Conservation (phyloP, 768 basidiomycete species). For the Saitozyma podzolica region DNA sequence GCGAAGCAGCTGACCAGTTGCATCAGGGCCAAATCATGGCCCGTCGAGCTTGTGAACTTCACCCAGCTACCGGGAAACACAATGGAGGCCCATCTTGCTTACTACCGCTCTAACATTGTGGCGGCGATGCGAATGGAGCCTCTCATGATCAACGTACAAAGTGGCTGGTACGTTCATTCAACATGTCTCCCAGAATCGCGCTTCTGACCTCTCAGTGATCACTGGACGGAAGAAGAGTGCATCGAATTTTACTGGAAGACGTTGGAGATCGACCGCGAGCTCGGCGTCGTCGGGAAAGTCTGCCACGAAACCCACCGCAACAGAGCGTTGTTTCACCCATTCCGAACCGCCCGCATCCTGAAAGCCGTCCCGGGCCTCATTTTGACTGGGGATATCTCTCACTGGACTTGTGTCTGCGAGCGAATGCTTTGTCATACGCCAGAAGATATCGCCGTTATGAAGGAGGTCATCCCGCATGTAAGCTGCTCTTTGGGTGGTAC, state of each 20-base stretch:
- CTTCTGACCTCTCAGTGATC: neutral
- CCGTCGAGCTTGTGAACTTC: too few species aligned
- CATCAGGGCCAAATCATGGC: too few species aligned
- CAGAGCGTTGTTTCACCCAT: constrained; percentile 5
- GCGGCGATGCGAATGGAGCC: neutral
- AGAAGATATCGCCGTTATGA: constrained; percentile 3
- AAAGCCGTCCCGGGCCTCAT: neutral
- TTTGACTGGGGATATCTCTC: constrained; percentile 7
- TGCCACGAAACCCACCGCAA: constrained; percentile 9
- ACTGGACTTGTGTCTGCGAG: constrained; percentile 7
- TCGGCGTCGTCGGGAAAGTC: constrained; percentile 1
- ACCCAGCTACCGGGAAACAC: too few species aligned
- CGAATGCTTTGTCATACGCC: neutral
- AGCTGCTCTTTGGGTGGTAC: too few species aligned
- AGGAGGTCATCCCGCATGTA: constrained; percentile 1
- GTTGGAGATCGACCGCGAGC: neutral
- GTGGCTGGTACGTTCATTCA: constrained; percentile 1
- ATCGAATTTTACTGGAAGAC: neutral
- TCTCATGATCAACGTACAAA: constrained; percentile 5
- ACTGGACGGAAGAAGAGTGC: neutral
- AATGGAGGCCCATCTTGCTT: too few species aligned
- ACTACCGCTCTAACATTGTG: too few species aligned
- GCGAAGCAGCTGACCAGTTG: too few species aligned
- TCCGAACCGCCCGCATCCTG: neutral
- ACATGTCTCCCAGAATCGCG: neutral